Evolutionary conservation across 192 early-diverging fungal species (phyloP).

Genomic region (Dispira simplex): DNA sequence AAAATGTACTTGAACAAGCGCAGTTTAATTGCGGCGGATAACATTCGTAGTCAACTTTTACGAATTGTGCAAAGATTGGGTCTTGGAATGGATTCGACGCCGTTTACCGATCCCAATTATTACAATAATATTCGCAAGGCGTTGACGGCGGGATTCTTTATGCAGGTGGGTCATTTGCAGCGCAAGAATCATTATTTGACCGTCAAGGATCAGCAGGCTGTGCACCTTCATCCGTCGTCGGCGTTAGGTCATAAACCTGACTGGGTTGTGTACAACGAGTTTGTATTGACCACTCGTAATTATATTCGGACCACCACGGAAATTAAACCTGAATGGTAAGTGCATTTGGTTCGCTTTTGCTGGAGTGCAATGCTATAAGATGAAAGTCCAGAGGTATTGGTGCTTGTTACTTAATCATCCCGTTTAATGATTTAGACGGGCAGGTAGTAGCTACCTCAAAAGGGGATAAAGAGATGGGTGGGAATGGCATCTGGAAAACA

Average conservation of each 20-base stretch:
- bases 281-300: constrained; percentile 90
- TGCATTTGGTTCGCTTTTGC: neutral
- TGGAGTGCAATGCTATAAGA: no score
- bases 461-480: no score
- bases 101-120: constrained; percentile 55
- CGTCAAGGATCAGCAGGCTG: constrained; percentile 94
- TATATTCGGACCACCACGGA: constrained; percentile 91
- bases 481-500: no score
- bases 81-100: constrained; percentile 48
- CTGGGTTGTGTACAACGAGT: constrained; percentile 99
- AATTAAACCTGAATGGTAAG: constrained; percentile 67
- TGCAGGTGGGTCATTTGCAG: constrained; percentile 95
- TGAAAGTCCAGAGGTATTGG: no score
- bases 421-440: no score
- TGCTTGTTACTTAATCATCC: no score
- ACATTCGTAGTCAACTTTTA: constrained; percentile 77
- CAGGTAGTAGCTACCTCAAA: no score
- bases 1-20: constrained; percentile 87
- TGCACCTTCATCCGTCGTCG: constrained; percentile 85
- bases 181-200: constrained; percentile 80
- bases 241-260: constrained; percentile 83
- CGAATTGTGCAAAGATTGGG: constrained; percentile 63
- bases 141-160: constrained; percentile 87
- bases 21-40: constrained; percentile 80
- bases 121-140: constrained; percentile 84